Evolutionary conservation across 371 early-diverging fungal genomes (phyloP), one percentile per base, ranked within the genome.

Genomic region (Smittium culicis): DNA sequence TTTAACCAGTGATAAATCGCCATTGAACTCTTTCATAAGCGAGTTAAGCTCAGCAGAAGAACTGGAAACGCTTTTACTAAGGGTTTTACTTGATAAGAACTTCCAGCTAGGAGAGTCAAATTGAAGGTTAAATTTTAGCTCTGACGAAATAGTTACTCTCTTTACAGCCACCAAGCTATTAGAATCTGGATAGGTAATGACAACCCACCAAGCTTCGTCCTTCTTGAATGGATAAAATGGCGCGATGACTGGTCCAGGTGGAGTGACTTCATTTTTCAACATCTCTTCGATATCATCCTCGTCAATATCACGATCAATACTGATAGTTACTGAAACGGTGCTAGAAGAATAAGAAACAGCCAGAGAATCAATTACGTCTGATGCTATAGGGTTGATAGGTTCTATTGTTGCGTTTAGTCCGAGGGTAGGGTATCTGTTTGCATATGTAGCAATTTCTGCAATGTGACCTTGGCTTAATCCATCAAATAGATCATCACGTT

Each of bases 131-230:
- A 90, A 79, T 3, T 73, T 74, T 33, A 88, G 77, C 64, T 80
- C 77, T 31, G 84, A 79, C 63, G 86, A 87, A 27, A 96, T 72
- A 11, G 86, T 86, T 30, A 92, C 81, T 27, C 96, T 81, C 82
- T 95, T 96, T 74, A 98, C 93, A 25, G 90, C 89, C 65, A 92
- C 71, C 61, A 98, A 77, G 0, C 87, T 76, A 78, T 94, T 92
- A 3, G 83, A 78, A 32, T 75, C 71, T 24, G 86, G 81, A 61
- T 94, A 91, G 31, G 92, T 96, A 60, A 98, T 73, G 1, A 98
- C 89, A 67, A 96, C 76, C 96, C 96, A 98, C 96, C 96, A 98
- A 30, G 88, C 88, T 77, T 96, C 98, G 54, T 90, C 89, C 82
- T 93, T 92, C 78, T 81, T 79, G 29, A 73, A 70, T 25, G 96